Conservation (phyloP, 2,329 filamentous ascomycete genomes). For the Epichloe festucae region DNA sequence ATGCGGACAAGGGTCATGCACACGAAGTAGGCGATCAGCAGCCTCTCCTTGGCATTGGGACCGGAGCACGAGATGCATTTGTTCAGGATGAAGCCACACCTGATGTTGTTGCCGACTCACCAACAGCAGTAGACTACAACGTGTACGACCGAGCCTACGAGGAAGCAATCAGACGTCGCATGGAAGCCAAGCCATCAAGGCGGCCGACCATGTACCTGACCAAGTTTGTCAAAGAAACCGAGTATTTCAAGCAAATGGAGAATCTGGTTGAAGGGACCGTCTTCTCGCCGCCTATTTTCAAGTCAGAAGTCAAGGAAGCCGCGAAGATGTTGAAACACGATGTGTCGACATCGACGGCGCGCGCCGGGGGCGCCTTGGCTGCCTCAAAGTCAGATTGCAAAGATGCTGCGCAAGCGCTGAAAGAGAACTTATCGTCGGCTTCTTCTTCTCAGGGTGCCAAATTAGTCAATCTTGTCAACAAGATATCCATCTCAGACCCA, state of each 20-base stretch:
- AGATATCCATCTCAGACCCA: background rate
- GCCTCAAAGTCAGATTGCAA: background rate
- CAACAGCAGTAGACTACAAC: constrained; percentile 70
- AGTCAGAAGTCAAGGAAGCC: constrained; percentile 7
- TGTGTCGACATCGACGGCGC: background rate
- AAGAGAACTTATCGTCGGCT: background rate
- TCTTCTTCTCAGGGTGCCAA: background rate
- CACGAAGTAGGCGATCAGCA: constrained; percentile 49
- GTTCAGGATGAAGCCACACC: constrained; percentile 24
- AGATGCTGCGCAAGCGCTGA: background rate
- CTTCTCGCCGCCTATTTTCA: constrained; percentile 6
- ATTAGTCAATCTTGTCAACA: constrained; percentile 1
- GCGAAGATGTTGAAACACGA: constrained; percentile 2
- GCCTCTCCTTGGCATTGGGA: constrained; percentile 64
- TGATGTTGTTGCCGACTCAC: constrained; percentile 65
- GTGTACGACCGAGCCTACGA: constrained; percentile 84
- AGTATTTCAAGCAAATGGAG: constrained; percentile 25
- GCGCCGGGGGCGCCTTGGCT: background rate
- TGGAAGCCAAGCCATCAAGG: constrained; percentile 34
- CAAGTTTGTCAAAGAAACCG: constrained; percentile 32
- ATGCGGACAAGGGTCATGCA: constrained; percentile 30
- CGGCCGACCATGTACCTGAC: constrained; percentile 36
- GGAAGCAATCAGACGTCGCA: constrained; percentile 59
- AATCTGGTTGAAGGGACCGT: constrained; percentile 23
- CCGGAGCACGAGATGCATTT: constrained; percentile 40